Conservation (phyloP, 2,329 filamentous ascomycete genomes). For the Ophiocordyceps camponoti-floridani region DNA sequence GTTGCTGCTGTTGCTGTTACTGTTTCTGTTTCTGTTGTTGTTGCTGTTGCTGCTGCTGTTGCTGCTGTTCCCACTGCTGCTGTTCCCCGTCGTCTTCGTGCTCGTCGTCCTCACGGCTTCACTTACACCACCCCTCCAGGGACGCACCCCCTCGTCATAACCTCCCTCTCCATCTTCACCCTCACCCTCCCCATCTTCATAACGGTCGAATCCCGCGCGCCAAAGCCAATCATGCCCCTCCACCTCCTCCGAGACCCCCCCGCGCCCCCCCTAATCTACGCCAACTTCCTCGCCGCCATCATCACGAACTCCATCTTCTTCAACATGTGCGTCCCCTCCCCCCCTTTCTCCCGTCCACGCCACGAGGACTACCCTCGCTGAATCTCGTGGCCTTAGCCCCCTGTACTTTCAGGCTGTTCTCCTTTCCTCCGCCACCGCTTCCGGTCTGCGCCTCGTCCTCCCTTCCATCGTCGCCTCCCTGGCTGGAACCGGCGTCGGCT, state of each 20-base stretch:
- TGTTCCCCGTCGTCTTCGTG: too few relatives aligned
- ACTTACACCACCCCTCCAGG: slow-evolving; percentile 15
- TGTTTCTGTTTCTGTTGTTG: too few relatives aligned
- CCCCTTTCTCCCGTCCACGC: not conserved
- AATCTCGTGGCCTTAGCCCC: slow-evolving; percentile 24
- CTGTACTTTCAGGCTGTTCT: slow-evolving; percentile 65
- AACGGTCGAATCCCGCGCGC: slow-evolving; percentile 29
- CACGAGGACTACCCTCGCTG: too few relatives aligned
- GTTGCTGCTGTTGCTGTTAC: too few relatives aligned
- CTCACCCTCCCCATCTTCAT: slow-evolving; percentile 32
- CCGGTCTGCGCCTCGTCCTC: slow-evolving; percentile 53
- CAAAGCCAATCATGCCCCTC: slow-evolving; percentile 42
- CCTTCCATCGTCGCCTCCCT: slow-evolving; percentile 38
- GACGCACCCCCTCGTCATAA: slow-evolving; percentile 39
- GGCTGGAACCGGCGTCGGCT: slow-evolving; percentile 38
- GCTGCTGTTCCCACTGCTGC: too few relatives aligned
- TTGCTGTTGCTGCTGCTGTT: too few relatives aligned
- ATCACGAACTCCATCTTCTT: slow-evolving; percentile 39
- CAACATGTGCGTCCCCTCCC: slow-evolving; percentile 27
- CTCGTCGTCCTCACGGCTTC: too few relatives aligned
- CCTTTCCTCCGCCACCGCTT: slow-evolving; percentile 48
- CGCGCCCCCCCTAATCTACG: slow-evolving; percentile 37
- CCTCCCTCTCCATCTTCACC: slow-evolving; percentile 28
- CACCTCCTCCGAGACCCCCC: slow-evolving; percentile 29
- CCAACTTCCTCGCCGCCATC: slow-evolving; percentile 32